These are phyloP conservation scores for Farysia itapuensis DNA, from an alignment of 1,284 basidiomycete genomes.

Conservation along the genomic window DNA sequence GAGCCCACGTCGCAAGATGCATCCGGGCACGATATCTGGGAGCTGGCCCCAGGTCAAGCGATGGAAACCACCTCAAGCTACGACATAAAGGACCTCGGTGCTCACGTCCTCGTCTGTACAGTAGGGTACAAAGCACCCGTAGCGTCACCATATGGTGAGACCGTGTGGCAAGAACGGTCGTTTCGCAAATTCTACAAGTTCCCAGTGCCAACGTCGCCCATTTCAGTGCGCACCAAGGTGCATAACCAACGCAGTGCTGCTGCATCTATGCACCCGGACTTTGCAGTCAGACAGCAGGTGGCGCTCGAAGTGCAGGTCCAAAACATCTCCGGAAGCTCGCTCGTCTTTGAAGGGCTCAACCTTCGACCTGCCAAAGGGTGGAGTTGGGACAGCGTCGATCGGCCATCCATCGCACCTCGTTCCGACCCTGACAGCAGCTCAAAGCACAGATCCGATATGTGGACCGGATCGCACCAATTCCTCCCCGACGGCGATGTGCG, in stretches of 20 bases:
- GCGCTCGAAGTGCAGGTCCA: conserved; percentile 57
- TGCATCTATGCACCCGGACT: conserved; percentile 26
- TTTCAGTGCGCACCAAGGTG: conserved; percentile 57
- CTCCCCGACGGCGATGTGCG: conserved; percentile 47
- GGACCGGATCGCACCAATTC: conserved; percentile 7
- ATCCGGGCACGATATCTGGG: conserved; percentile 5
- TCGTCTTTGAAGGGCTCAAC: conserved; percentile 39
- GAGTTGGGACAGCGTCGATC: conserved; percentile 22
- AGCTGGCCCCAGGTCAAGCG: conserved; percentile 4
- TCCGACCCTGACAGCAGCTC: not conserved
- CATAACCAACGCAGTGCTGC: conserved; percentile 33
- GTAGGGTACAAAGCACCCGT: conserved; percentile 43
- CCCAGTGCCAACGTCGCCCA: conserved; percentile 27
- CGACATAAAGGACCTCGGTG: conserved; percentile 55
- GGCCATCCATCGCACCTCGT: conserved; percentile 4
- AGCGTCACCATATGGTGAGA: not conserved
- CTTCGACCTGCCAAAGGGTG: conserved; percentile 29
- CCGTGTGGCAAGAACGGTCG: conserved; percentile 21
- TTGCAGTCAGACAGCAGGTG: conserved; percentile 20
- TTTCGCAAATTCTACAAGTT: conserved; percentile 58
- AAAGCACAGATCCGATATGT: conserved; percentile 11
- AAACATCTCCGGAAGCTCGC: conserved; percentile 33
- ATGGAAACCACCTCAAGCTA: conserved; percentile 42
- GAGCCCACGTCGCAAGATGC: conserved; percentile 1
- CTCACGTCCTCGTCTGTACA: conserved; percentile 54